Evolutionary conservation across 1,284 basidiomycete species (phyloP), one percentile per base, ranked within the genome.

Genomic region (Ustilago sp.): DNA sequence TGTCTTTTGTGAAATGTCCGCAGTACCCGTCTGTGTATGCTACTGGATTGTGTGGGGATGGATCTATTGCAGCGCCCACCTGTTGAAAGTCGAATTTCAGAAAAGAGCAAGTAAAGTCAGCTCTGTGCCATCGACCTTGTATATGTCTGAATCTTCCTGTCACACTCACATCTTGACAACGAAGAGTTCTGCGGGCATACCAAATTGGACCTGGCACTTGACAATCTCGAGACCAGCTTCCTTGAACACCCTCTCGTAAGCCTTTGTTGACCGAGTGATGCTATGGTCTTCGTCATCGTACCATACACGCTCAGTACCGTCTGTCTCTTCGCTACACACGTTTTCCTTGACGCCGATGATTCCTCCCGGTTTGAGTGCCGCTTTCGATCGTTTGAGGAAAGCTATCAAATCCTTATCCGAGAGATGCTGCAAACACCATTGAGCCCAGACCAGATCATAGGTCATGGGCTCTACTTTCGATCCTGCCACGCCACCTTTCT

Each of bases 261-360:
- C 80, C 35, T 80, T 72, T 19, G 69, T 77, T 6, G 84, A 85
- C 13, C 81, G 68, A 0, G 84, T 86, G 61, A 86, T 84, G 39
- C 80, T 82, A 69, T 81, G 77, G 55, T 86, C 84, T 58, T 85
- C 83, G 52, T 84, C 80, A 55, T 86, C 84, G 75, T 80, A 86
- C 77, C 83, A 82, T 4, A 80, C 79, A 9, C 77, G 59, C 52
- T 86, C 84, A 28, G 58, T 67, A 23, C 84, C 84, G 53, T 84
- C 83, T n/a, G 65, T 74, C 9, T 70, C 66, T 45, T 85, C 84
- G 15, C 51, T 62, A 65, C 83, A 84, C 0, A 86, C 82, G 51
- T 86, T 86, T 60, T 86, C 84, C 74, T 86, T 86, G 48, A 86
- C 70, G 4, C 84, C 79, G 28, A 86, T 84, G 34, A 82, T 64